These are phyloP conservation scores for Stylonectria norvegica DNA, from an alignment of 2,329 filamentous ascomycete species.

Conservation along the genomic window DNA sequence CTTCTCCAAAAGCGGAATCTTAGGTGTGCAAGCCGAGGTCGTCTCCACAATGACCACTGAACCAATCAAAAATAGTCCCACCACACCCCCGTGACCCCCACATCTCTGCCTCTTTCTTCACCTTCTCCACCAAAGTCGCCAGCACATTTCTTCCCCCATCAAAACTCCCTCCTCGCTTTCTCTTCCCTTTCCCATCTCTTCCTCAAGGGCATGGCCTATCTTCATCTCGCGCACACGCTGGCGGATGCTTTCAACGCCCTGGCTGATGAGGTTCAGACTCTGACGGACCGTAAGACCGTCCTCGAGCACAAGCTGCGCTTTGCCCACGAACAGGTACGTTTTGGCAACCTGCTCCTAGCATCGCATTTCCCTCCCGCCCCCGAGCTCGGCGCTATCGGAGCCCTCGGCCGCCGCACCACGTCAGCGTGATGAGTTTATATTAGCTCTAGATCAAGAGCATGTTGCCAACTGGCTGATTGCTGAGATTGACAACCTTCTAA, in stretches of 20 bases:
- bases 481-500: conserved; percentile 58
- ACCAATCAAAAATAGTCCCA: no score
- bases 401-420: conserved; percentile 14
- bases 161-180: conserved; percentile 9
- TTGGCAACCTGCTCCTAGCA: conserved; percentile 5
- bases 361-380: conserved; percentile 7
- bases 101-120: conserved; percentile 17
- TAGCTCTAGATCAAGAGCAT: conserved; percentile 86
- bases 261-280: conserved; percentile 61
- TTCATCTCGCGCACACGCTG: conserved; percentile 51
- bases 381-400: conserved; percentile 26
- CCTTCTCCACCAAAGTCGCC: conserved; percentile 11
- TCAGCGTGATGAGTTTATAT: conserved; percentile 43
- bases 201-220: conserved; percentile 35
- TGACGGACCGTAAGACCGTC: conserved; percentile 62
- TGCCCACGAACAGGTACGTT: conserved; percentile 62
- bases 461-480: conserved; percentile 42
- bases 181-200: conserved; percentile 8
- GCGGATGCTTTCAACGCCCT: conserved; percentile 63
- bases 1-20: no score
- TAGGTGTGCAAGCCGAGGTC: no score
- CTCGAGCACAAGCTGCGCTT: conserved; percentile 65
- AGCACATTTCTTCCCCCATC: conserved; percentile 18
- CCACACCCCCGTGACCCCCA: conserved; percentile 15
- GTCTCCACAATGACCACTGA: conserved; percentile 6